A percentile compares a stretch with the other conserved stretches of the same genome.
Evolutionary conservation across 2,329 filamentous ascomycete species (phyloP).

Genomic region (Cryphonectria parasitica): DNA sequence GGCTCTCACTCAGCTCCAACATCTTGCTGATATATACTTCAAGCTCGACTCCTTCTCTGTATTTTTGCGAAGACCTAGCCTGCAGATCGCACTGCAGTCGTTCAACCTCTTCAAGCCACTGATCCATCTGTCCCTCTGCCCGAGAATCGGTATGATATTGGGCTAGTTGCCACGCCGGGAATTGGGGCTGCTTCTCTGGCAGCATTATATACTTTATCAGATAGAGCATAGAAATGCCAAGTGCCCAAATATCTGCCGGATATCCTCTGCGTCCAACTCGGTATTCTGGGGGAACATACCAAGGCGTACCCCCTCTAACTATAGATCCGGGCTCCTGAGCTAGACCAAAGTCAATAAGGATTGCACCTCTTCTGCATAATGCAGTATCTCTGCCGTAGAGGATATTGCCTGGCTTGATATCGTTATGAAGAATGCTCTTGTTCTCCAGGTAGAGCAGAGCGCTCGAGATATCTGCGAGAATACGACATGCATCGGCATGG

Average conservation of each 20-base stretch:
- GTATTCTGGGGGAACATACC: constrained; percentile 2
- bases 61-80: no score
- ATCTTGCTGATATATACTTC: no score
- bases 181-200: not conserved
- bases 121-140: not conserved
- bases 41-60: no score
- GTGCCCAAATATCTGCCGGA: not conserved
- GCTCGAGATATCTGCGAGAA: constrained; percentile 5
- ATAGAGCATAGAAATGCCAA: constrained; percentile 2
- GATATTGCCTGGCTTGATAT: constrained; percentile 12
- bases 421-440: not conserved
- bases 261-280: not conserved
- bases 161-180: not conserved
- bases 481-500: not conserved
- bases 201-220: not conserved
- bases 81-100: not conserved
- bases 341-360: constrained; percentile 10
- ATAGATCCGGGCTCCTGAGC: not conserved
- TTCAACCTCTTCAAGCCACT: not conserved
- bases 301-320: not conserved
- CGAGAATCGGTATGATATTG: not conserved
- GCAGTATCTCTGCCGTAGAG: not conserved
- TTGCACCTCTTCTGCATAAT: not conserved
- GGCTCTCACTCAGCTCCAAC: no score
- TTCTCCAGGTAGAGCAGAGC: not conserved